Percentiles rank a stretch among this genome's conserved stretches.
phyloP scores from a whole-genome alignment of 2,329 filamentous ascomycete genomes.

The Dothideomycetes sp. region DNA sequence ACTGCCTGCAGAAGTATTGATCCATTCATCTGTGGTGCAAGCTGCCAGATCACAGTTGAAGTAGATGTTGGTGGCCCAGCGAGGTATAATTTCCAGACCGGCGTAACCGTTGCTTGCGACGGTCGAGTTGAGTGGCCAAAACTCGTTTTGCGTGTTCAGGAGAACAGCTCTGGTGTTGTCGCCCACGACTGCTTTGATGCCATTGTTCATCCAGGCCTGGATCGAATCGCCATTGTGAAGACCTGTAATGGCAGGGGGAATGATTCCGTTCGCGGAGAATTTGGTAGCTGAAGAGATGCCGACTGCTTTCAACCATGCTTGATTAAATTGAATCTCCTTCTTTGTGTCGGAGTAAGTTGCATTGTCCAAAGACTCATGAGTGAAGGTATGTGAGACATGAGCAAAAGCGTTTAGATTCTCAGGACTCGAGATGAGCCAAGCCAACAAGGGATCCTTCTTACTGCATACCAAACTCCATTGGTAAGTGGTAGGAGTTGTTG shows the following conservation, averaged over 20 bases:
- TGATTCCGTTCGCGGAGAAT: slow-evolving; percentile 47
- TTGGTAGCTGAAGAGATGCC: slow-evolving; percentile 38
- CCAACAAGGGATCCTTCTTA: slow-evolving; percentile 40
- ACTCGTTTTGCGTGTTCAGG: slow-evolving; percentile 42
- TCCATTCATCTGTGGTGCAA: slow-evolving; percentile 53
- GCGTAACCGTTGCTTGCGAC: slow-evolving; percentile 44
- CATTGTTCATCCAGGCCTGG: slow-evolving; percentile 49
- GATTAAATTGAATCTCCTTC: slow-evolving; percentile 53
- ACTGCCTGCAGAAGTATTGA: slow-evolving; percentile 46
- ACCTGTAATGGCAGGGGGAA: slow-evolving; percentile 56
- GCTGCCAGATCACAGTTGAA: slow-evolving; percentile 52
- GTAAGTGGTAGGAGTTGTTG: slow-evolving; percentile 35
- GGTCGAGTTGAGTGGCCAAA: slow-evolving; percentile 48
- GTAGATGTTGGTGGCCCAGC: slow-evolving; percentile 55
- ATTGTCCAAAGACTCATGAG: slow-evolving; percentile 50
- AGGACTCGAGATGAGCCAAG: slow-evolving; percentile 43
- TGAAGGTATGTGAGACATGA: slow-evolving; percentile 55
- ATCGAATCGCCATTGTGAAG: slow-evolving; percentile 56
- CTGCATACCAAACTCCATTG: slow-evolving; percentile 43
- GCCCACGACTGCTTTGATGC: slow-evolving; percentile 52
- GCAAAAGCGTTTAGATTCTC: slow-evolving; percentile 46
- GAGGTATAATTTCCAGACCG: slow-evolving; percentile 49
- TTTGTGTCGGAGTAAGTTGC: slow-evolving; percentile 49
- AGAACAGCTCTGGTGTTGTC: slow-evolving; percentile 52
- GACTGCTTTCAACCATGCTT: slow-evolving; percentile 48